These are phyloP conservation scores for Mychonastes homosphaera DNA, from an alignment of 139 green algal species.

Conservation along the genomic window DNA sequence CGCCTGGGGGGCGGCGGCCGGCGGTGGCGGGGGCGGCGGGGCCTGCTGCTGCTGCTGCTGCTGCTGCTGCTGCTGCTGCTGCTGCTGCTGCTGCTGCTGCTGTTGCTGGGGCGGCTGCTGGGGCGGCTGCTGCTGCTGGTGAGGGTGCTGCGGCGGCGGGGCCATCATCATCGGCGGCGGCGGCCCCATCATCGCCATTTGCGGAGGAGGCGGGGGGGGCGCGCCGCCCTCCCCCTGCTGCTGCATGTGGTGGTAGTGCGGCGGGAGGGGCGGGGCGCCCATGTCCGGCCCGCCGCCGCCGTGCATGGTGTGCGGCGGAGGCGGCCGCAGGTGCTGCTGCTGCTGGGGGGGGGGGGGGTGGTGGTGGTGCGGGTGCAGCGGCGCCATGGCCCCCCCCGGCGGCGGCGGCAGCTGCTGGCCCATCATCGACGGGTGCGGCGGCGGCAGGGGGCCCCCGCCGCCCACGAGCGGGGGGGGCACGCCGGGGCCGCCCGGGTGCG, in stretches of 20 bases:
- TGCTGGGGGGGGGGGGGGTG: too few species aligned
- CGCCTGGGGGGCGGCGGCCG: too few species aligned
- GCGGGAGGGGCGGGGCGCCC: slow-evolving; percentile 16
- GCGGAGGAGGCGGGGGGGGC: too few species aligned
- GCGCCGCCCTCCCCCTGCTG: background rate
- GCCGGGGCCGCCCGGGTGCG: background rate
- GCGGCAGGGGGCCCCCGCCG: too few species aligned
- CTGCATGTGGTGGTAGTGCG: background rate
- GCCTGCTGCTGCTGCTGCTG: slow-evolving; percentile 3
- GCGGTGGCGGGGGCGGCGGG: background rate
- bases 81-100: slow-evolving; percentile 4
- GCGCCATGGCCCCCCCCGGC: background rate
- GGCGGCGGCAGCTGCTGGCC: background rate
- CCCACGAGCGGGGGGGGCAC: background rate
- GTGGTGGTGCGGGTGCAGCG: background rate
- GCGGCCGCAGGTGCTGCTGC: too few species aligned
- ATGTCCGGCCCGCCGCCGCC: background rate
- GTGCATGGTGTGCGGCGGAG: background rate
- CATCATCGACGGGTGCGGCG: background rate
- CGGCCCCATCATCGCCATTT: background rate
- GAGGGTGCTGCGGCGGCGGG: background rate
- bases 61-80: slow-evolving; percentile 1
- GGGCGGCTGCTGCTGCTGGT: background rate
- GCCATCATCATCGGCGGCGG: background rate
- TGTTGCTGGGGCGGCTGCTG: background rate